Conservation (phyloP, 257 asterid species). For the Leptodermis oblonga region DNA sequence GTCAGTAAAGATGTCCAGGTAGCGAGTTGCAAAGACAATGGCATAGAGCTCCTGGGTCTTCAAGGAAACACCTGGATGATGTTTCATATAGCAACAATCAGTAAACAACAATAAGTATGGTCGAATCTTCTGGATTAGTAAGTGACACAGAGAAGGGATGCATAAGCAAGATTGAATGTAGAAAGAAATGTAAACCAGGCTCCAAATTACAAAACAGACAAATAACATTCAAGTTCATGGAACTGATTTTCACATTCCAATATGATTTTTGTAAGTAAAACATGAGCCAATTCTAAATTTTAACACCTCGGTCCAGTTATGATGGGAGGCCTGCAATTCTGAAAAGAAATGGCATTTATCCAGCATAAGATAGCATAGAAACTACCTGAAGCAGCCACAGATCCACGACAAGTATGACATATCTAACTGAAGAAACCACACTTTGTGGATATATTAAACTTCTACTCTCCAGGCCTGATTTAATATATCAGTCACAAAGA, state of each 20-base stretch:
- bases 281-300: neutral
- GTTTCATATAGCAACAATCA: slow-evolving; percentile 17
- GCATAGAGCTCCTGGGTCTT: slow-evolving; percentile 90
- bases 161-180: neutral
- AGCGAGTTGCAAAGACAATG: slow-evolving; percentile 73
- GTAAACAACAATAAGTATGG: neutral
- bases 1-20: slow-evolving; percentile 72
- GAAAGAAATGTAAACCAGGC: neutral
- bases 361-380: neutral
- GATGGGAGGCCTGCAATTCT: neutral
- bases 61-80: slow-evolving; percentile 62
- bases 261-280: neutral
- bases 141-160: neutral
- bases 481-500: neutral
- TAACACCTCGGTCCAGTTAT: neutral
- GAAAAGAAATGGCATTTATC: neutral
- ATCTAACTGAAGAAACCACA: too few relatives aligned
- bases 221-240: neutral
- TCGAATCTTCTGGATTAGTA: neutral
- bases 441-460: neutral
- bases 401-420: too few relatives aligned
- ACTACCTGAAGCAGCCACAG: neutral
- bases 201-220: neutral
- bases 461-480: too few relatives aligned
- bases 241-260: neutral